phyloP scores from a whole-genome alignment of 306 rosid species.

The Boehmeria nivea region DNA sequence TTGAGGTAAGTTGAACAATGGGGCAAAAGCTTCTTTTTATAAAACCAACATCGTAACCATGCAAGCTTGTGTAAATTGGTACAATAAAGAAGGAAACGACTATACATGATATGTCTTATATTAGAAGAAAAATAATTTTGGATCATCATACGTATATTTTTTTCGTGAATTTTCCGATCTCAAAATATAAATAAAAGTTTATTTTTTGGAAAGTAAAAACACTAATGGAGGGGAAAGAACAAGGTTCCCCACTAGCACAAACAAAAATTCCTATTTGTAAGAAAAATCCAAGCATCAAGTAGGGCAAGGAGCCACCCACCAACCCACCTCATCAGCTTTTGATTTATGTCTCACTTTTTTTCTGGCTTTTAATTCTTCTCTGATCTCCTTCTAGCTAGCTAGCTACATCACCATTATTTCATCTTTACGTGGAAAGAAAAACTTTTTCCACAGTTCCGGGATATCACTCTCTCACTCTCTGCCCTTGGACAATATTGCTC shows the following conservation, averaged over 20 bases:
- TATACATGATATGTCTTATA: too few relatives aligned
- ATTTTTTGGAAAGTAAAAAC: neutral
- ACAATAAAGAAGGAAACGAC: too few relatives aligned
- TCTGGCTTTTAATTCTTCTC: conserved; percentile 6
- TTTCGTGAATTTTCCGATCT: too few relatives aligned
- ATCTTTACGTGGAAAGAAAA: conserved; percentile 50
- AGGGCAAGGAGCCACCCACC: conserved; percentile 32
- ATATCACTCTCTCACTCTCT: conserved; percentile 29
- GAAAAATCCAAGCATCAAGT: conserved; percentile 27
- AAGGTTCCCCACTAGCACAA: conserved; percentile 34
- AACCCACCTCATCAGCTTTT: conserved; percentile 12
- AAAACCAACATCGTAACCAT: too few relatives aligned
- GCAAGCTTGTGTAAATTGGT: too few relatives aligned
- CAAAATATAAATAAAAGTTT: conserved; percentile 8
- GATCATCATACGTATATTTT: too few relatives aligned
- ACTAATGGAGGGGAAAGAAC: conserved; percentile 31
- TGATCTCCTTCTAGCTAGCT: neutral
- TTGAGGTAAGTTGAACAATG: too few relatives aligned
- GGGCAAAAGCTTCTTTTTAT: too few relatives aligned
- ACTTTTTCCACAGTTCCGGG: conserved; percentile 74
- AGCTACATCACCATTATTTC: conserved; percentile 32
- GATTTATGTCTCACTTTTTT: conserved; percentile 26
- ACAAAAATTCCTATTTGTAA: conserved; percentile 26
- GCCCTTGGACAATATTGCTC: conserved; percentile 25
- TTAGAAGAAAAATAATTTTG: too few relatives aligned